Percentiles rank a stretch among this genome's conserved stretches.
These are phyloP conservation scores for Nannochloropsis gaditana DNA, from an alignment of 108 stramenopile species.

Conservation along the genomic window DNA sequence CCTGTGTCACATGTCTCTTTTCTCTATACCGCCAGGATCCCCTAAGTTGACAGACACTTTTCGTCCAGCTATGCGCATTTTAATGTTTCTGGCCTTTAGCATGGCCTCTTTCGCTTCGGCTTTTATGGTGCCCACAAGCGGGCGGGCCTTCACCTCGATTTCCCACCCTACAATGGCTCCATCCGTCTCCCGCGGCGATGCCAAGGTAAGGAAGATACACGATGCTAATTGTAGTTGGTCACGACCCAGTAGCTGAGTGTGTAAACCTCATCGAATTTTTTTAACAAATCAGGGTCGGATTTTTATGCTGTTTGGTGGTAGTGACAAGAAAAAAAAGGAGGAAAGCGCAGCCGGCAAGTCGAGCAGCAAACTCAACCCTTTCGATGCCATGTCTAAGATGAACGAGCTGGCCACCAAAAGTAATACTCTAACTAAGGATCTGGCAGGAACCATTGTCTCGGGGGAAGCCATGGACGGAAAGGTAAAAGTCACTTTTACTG, in stretches of 20 bases:
- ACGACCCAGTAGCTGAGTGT: too few relatives aligned
- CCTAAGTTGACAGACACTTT: too few relatives aligned
- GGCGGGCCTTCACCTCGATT: background rate
- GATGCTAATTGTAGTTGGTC: too few relatives aligned
- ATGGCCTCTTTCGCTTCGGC: background rate
- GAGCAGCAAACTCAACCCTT: background rate
- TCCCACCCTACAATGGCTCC: background rate
- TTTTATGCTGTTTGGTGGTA: background rate
- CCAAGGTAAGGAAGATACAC: background rate
- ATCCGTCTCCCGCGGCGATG: background rate
- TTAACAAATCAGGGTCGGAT: background rate
- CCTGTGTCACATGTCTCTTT: too few relatives aligned
- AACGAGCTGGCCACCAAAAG: conserved; percentile 20
- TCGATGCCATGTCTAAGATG: conserved; percentile 17
- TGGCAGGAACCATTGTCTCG: background rate
- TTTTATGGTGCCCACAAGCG: conserved; percentile 15
- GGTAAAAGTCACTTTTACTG: background rate
- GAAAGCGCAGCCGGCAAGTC: background rate
- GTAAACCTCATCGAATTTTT: too few relatives aligned
- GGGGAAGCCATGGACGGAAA: background rate
- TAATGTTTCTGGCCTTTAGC: background rate
- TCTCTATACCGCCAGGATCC: too few relatives aligned
- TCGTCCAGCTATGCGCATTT: background rate
- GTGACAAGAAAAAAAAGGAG: conserved; percentile 20
- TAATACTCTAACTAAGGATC: conserved; percentile 16